A percentile compares a stretch with the other conserved stretches of the same genome.
Conservation (phyloP, 2,329 filamentous ascomycete genomes). For the Sporothrix brasiliensis region DNA sequence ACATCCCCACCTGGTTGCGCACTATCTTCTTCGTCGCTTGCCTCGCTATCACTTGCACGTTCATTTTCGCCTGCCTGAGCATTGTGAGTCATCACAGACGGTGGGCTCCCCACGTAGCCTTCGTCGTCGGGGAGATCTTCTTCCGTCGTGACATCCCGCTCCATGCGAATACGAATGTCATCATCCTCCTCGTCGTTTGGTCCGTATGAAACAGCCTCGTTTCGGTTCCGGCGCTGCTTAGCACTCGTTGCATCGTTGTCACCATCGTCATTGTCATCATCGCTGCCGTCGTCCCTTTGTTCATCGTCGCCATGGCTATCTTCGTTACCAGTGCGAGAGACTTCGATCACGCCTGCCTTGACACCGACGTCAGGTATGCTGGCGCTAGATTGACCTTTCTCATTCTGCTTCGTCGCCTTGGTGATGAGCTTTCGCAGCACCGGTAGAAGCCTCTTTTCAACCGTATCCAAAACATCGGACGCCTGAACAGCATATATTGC, state of each 20-base stretch:
- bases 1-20: constrained; percentile 43
- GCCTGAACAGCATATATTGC: constrained; percentile 81
- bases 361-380: constrained; percentile 74
- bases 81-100: constrained; percentile 39
- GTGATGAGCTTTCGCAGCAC: constrained; percentile 70
- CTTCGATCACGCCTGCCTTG: constrained; percentile 57
- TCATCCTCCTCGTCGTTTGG: constrained; percentile 92
- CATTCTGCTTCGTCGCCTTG: constrained; percentile 82
- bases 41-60: background rate
- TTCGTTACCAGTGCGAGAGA: constrained; percentile 45
- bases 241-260: constrained; percentile 76
- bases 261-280: constrained; percentile 69
- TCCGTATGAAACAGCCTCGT: constrained; percentile 84
- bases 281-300: constrained; percentile 59
- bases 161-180: constrained; percentile 66
- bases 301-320: constrained; percentile 45
- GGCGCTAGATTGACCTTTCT: constrained; percentile 62
- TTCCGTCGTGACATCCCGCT: constrained; percentile 56
- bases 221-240: constrained; percentile 74
- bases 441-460: constrained; percentile 80
- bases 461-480: constrained; percentile 73
- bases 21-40: background rate
- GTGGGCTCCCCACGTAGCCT: constrained; percentile 55
- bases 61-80: background rate
- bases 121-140: constrained; percentile 61